phyloP scores from a whole-genome alignment of 2,329 filamentous ascomycete genomes.

The Fusarium pininemorale region DNA sequence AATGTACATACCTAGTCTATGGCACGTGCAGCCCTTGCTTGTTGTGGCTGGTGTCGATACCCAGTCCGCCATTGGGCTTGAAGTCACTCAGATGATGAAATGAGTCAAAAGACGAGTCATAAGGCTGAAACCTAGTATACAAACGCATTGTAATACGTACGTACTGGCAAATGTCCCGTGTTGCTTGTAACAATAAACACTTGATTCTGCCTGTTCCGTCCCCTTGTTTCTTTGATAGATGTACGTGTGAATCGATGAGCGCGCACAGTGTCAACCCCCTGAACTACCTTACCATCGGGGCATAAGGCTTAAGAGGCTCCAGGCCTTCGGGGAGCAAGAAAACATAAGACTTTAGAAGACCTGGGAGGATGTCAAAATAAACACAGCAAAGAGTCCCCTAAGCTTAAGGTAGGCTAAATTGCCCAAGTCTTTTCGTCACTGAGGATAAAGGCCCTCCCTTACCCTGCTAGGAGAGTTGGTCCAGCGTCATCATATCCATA shows the following conservation, averaged over 20 bases:
- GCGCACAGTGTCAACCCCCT: slow-evolving; percentile 14
- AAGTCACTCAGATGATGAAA: neutral
- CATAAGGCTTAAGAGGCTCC: neutral
- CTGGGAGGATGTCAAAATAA: neutral
- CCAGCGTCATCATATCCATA: slow-evolving; percentile 46
- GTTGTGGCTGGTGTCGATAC: slow-evolving; percentile 15
- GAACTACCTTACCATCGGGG: slow-evolving; percentile 28
- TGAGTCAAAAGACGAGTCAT: neutral
- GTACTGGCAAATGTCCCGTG: neutral
- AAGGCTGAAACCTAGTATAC: neutral
- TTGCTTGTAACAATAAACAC: neutral
- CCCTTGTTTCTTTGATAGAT: neutral
- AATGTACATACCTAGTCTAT: neutral
- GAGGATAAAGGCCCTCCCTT: neutral
- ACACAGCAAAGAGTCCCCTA: neutral
- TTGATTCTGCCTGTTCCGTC: slow-evolving; percentile 6
- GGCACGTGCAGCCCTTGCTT: slow-evolving; percentile 25
- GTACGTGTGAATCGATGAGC: neutral
- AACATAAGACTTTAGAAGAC: neutral
- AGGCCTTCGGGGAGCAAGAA: neutral
- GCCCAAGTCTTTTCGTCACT: neutral
- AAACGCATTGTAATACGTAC: neutral
- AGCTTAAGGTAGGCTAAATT: neutral
- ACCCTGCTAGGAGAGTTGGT: neutral
- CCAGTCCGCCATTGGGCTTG: slow-evolving; percentile 17